Evolutionary conservation across 768 basidiomycete genomes (phyloP).

Genomic region (Termitomyces sp.): DNA sequence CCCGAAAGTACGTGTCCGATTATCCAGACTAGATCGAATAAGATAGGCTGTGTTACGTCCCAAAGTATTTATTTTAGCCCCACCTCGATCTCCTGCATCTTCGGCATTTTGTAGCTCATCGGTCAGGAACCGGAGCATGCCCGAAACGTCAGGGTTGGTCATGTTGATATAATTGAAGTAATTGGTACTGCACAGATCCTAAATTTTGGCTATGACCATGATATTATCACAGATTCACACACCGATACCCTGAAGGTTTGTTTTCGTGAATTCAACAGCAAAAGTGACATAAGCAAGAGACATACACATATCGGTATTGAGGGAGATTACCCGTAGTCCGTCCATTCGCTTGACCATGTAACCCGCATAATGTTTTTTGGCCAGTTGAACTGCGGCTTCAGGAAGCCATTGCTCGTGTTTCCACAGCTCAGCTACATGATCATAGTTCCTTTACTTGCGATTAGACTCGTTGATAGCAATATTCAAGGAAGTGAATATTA

Average conservation of each 20-base stretch:
- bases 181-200: slow-evolving; percentile 42
- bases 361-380: slow-evolving; percentile 64
- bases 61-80: background rate
- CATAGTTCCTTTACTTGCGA: slow-evolving; percentile 54
- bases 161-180: slow-evolving; percentile 77
- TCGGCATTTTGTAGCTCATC: slow-evolving; percentile 77
- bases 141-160: slow-evolving; percentile 61
- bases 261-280: background rate
- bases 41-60: slow-evolving; percentile 33
- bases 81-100: slow-evolving; percentile 68
- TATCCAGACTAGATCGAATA: slow-evolving; percentile 34
- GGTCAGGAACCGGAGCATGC: slow-evolving; percentile 74
- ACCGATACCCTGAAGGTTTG: slow-evolving; percentile 30
- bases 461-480: background rate
- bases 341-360: slow-evolving; percentile 66
- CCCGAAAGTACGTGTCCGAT: slow-evolving; percentile 54
- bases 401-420: slow-evolving; percentile 66
- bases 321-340: slow-evolving; percentile 64
- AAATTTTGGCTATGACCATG: background rate
- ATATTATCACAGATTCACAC: background rate
- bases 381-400: slow-evolving; percentile 45
- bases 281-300: slow-evolving; percentile 1
- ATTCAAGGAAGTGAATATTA: slow-evolving; percentile 18
- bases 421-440: slow-evolving; percentile 70
- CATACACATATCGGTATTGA: slow-evolving; percentile 77